Evolutionary conservation across 192 early-diverging fungal species (phyloP).

Genomic region (Backusella tuberculispora): DNA sequence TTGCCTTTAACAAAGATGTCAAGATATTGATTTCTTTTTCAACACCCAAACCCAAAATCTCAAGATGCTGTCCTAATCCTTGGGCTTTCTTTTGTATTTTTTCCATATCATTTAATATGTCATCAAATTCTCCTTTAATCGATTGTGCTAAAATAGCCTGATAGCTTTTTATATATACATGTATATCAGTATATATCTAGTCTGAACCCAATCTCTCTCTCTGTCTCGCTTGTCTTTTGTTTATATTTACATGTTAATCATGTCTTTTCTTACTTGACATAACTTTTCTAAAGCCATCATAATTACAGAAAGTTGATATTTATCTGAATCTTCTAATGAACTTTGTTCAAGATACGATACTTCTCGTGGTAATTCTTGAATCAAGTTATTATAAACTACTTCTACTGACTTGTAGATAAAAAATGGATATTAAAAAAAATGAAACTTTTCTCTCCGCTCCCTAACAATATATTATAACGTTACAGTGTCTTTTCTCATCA

Average conservation of each 20-base stretch:
- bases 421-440: too few relatives aligned
- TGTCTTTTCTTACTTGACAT: conserved; percentile 26
- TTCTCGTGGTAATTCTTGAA: conserved; percentile 20
- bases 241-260: conserved; percentile 34
- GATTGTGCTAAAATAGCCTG: conserved; percentile 42
- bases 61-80: conserved; percentile 4
- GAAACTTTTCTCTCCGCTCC: neutral
- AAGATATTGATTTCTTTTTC: conserved; percentile 45
- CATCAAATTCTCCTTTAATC: conserved; percentile 30
- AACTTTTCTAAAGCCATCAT: conserved; percentile 24
- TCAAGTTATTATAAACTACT: conserved; percentile 10
- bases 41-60: conserved; percentile 47
- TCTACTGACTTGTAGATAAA: conserved; percentile 9
- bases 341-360: neutral
- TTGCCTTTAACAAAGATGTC: conserved; percentile 34
- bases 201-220: neutral
- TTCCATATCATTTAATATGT: conserved; percentile 40
- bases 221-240: too few relatives aligned
- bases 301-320: neutral
- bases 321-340: neutral
- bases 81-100: conserved; percentile 16
- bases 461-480: conserved; percentile 9
- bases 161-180: conserved; percentile 30
- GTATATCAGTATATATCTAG: neutral
- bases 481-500: conserved; percentile 42